Evolutionary conservation across 495 filamentous ascomycete genomes (phyloP).

Genomic region (Xylaria intraflava): DNA sequence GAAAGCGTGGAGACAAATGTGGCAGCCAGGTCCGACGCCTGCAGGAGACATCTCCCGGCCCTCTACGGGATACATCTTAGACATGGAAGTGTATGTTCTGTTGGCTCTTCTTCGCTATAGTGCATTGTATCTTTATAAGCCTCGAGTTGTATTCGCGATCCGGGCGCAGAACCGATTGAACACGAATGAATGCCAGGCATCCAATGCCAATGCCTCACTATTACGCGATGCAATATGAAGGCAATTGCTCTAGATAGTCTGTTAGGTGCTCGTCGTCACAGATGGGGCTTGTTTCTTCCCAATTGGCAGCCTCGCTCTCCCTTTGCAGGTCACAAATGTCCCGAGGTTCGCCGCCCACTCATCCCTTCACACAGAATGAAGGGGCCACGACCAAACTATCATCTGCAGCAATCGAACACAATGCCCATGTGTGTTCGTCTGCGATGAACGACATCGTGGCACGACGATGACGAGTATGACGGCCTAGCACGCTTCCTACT

Average conservation of each 20-base stretch:
- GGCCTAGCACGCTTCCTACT: neutral
- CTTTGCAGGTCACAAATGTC: conserved; percentile 1
- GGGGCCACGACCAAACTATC: neutral
- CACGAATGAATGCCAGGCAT: neutral
- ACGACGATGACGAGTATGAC: conserved; percentile 1
- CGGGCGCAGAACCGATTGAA: neutral
- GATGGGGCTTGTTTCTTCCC: neutral
- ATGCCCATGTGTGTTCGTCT: conserved; percentile 1
- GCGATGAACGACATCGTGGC: conserved; percentile 10
- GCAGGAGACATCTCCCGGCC: neutral
- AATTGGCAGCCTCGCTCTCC: conserved; percentile 5
- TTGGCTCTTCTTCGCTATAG: neutral
- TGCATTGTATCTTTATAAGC: neutral
- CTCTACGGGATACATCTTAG: neutral
- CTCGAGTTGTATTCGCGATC: neutral
- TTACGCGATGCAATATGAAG: neutral
- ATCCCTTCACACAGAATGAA: neutral
- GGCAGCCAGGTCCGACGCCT: conserved; percentile 7
- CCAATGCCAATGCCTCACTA: conserved; percentile 1
- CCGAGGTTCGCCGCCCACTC: neutral
- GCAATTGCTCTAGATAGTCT: neutral
- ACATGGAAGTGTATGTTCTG: neutral
- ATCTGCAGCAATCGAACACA: neutral
- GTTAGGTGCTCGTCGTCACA: neutral
- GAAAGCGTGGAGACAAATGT: neutral